Evolutionary conservation across 257 asterid genomes (phyloP), one percentile per base, ranked within the genome.

Genomic region (Solanum pennellii): DNA sequence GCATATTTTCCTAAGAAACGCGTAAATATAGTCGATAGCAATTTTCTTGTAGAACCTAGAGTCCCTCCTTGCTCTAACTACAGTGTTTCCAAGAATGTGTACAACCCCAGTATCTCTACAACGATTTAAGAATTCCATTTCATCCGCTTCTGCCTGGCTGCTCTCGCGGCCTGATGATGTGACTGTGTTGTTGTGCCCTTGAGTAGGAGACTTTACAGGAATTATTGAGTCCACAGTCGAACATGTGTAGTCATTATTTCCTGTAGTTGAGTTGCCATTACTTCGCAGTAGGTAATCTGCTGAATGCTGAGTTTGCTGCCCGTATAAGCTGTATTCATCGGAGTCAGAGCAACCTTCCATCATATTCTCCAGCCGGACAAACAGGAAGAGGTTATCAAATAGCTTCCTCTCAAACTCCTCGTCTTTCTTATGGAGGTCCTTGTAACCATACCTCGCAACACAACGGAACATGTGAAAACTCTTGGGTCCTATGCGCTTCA

Each of bases 261-360:
- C 87, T 0, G 89, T 68, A 2, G 89, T 92, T 1, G 92, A 85
- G 88, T 88, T 85, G 4, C 79, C 89, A 25, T 88, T 91, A 39
- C 91, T 92, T 62, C 86, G 91, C 84, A 91, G 25, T 27, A 91
- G 86, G 25, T 47, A 72, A 15, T 91, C 94, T 72, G 86, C 89
- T 12, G 98, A 94, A 77, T 86, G 96, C 83, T 90, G 95, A 29
- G 96, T 94, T 86, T 91, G 94, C 90, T 94, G 98, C 10, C 96
- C 99, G 5, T 94, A 93, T 29, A 94, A 69, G 85, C 99, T 94
- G 89, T 93, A 93, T 72, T 94, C 98, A 23, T 97, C 99, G 0
- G 99, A 97, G 86, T 97, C 99, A 0, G 99, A 95, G 71, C 94
- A 97, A 41, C 98, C 98, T 86, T 97, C 99, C 99, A 97, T 97